These are phyloP conservation scores for Climacium dendroides DNA, from an alignment of 225 moss, liverwort and hornwort genomes.

Conservation along the genomic window DNA sequence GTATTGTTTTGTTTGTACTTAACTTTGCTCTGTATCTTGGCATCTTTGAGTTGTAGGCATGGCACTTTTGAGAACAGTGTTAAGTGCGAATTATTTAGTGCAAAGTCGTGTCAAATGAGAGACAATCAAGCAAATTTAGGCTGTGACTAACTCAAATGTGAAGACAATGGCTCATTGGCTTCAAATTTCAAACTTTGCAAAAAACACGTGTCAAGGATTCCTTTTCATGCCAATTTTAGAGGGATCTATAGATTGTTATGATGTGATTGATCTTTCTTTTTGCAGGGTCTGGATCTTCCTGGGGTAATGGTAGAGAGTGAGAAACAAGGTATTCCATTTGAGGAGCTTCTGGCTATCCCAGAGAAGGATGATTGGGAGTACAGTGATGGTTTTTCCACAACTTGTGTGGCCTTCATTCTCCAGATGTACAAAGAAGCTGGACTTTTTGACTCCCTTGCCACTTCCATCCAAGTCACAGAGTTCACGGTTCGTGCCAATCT, in stretches of 20 bases:
- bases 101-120: not conserved
- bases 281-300: not conserved
- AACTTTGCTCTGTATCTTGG: not conserved
- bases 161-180: not conserved
- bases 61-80: not conserved
- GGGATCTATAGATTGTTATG: not conserved
- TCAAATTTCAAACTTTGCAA: not conserved
- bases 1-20: not conserved
- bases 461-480: slow-evolving; percentile 75
- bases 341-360: slow-evolving; percentile 41
- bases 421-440: slow-evolving; percentile 63
- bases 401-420: slow-evolving; percentile 50
- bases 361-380: slow-evolving; percentile 51
- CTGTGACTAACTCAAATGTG: not conserved
- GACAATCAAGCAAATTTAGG: not conserved
- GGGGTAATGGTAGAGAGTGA: not conserved
- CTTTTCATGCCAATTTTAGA: not conserved
- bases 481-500: slow-evolving; percentile 25
- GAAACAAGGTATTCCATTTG: not conserved
- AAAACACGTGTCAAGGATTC: not conserved
- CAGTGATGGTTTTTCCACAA: slow-evolving; percentile 48
- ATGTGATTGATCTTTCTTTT: not conserved
- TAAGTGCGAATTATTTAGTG: not conserved
- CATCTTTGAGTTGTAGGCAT: not conserved
- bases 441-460: slow-evolving; percentile 31